These are phyloP conservation scores for Rhizophora apiculata DNA, from an alignment of 345 rosid genomes.

Conservation along the genomic window DNA sequence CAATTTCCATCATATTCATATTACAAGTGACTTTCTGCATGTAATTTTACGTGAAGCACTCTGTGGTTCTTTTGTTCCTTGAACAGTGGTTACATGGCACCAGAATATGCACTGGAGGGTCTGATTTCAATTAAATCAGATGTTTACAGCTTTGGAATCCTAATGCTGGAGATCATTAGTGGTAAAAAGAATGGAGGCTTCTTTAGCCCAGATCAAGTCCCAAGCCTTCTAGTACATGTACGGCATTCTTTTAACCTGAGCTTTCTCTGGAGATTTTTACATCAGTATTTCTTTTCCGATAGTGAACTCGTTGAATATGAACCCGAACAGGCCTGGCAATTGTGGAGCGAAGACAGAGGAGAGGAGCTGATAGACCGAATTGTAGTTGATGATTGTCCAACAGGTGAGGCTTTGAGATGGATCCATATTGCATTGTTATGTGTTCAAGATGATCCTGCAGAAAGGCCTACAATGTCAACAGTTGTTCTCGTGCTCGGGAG, in stretches of 20 bases:
- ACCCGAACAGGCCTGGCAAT: conserved; percentile 41
- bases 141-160: conserved; percentile 46
- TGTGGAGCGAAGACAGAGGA: conserved; percentile 38
- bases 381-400: conserved; percentile 16
- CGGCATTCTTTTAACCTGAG: background rate
- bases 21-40: background rate
- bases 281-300: background rate
- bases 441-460: conserved; percentile 39
- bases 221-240: conserved; percentile 42
- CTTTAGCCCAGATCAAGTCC: conserved; percentile 19
- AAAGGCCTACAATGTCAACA: conserved; percentile 45
- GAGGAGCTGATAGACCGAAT: conserved; percentile 34
- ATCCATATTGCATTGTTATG: conserved; percentile 47
- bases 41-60: conserved; percentile 9
- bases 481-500: conserved; percentile 51
- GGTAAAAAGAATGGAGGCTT: conserved; percentile 42
- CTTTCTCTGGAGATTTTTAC: background rate
- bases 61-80: background rate
- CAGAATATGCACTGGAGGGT: conserved; percentile 49
- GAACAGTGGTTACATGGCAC: conserved; percentile 57
- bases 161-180: conserved; percentile 40
- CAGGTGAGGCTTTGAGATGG: conserved; percentile 35
- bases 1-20: background rate
- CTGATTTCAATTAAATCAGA: conserved; percentile 44
- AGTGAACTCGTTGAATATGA: background rate